Evolutionary conservation across 805 yeast genomes (phyloP).

Genomic region (Candida suzukii): DNA sequence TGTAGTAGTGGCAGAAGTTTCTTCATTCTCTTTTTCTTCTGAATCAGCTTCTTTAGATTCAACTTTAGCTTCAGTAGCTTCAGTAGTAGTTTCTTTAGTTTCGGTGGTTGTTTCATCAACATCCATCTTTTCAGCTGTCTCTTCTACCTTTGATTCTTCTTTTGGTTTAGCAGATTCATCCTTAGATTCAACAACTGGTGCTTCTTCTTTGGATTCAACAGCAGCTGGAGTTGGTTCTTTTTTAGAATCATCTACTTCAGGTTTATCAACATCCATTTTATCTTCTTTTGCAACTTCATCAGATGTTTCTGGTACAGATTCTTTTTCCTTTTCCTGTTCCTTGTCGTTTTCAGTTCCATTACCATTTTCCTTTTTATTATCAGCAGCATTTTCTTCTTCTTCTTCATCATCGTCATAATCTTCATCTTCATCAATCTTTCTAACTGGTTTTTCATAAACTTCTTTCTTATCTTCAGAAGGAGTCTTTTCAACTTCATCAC

Average conservation of each 20-base stretch:
- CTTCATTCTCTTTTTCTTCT: background rate
- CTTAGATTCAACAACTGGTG: background rate
- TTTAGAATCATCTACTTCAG: background rate
- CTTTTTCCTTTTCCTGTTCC: background rate
- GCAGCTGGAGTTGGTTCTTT: background rate
- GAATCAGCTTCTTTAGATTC: background rate
- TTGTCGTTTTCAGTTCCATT: background rate
- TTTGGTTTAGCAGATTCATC: background rate
- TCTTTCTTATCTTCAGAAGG: no score
- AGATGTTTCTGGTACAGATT: background rate
- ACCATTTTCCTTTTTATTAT: background rate
- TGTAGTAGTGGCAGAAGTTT: no score
- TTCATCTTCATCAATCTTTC: conserved; percentile 30
- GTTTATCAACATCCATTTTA: background rate
- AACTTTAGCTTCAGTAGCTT: background rate
- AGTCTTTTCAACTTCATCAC: conserved; percentile 8
- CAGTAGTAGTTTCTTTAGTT: background rate
- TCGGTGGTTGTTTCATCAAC: background rate
- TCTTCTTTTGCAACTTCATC: background rate
- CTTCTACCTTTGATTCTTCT: background rate
- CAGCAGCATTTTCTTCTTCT: background rate
- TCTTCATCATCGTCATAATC: conserved; percentile 16
- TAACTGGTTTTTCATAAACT: conserved; percentile 23
- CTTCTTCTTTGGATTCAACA: background rate
- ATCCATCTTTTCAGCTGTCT: background rate